Evolutionary conservation across 2,329 filamentous ascomycete genomes (phyloP), one percentile per base, ranked within the genome.

Genomic region (Penicillium sp.): DNA sequence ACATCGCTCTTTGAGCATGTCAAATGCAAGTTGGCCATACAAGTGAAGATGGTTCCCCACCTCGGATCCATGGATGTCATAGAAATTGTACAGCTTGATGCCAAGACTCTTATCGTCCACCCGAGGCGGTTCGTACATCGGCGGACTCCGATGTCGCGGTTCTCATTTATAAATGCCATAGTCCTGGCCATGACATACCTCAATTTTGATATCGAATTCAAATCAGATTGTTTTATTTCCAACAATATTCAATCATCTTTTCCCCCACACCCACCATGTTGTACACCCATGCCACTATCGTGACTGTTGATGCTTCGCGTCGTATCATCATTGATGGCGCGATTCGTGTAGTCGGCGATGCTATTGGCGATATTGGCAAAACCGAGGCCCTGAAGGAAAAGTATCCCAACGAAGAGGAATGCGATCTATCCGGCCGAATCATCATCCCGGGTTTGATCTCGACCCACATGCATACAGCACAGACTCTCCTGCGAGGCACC

Each of bases 381-480:
- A 71, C 75, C 0, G 45, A 57, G 5, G 47, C 65, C 2, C 65
- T 80, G 1, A 66, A 56, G 50, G 38, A 48, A 38, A 62, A 66
- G 45, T 71, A 74, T 47, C 59, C 67, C 31, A 50, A 66, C 0
- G 71, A 75, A 13, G 61, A 70, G 5, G 61, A 65, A 16, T 61
- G 60, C 13, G 66, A 76, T 24, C 68, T 80, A 7, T 62, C 66
- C 9, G 77, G 77, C 42, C 74, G 74, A 1, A 71, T 82, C 60
- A 65, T 81, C 45, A 76, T 81, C 44, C 80, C 79, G 0, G 79
- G 79, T 1, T 69, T 83, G 10, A 73, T 82, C 56, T 80, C 78
- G 27, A 80, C 78, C 1, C 80, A 83, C 57, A 77, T 79, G 52
- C 79, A 83, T 55, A 75, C 78, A 0, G 78, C 76, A 1, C 79